Evolutionary conservation across 208 protist species (phyloP).

Genomic region (Porcisia hertigi): DNA sequence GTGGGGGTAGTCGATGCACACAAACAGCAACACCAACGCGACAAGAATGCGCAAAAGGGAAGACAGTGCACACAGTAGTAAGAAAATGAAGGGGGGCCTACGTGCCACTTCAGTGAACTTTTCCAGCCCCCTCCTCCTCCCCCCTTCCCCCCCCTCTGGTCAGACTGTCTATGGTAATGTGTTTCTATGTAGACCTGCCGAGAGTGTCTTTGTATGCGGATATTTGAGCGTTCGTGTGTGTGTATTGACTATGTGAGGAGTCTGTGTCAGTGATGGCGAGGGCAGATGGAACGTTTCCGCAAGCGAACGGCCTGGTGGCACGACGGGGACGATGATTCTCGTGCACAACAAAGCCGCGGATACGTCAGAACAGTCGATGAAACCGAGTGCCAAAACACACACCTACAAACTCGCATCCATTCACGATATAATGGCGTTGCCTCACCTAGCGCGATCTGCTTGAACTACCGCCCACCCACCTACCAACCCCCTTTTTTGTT

Average conservation of each 20-base stretch:
- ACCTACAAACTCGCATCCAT: no score
- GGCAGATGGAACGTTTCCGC: neutral
- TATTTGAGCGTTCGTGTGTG: constrained; percentile 3
- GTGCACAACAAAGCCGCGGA: neutral
- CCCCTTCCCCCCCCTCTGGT: neutral
- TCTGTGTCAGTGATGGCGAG: neutral
- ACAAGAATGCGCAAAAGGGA: no score
- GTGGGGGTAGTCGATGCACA: no score
- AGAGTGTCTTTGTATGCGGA: neutral
- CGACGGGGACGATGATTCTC: no score
- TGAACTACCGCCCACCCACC: no score
- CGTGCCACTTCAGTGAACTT: neutral
- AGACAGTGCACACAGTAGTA: no score
- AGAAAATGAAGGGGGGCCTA: no score
- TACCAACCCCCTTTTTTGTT: no score
- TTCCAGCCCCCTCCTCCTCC: neutral
- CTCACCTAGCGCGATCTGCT: no score
- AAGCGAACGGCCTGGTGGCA: no score
- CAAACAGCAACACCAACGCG: no score
- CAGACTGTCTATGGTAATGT: neutral
- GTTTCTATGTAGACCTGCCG: neutral
- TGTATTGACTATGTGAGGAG: neutral
- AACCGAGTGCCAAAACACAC: neutral
- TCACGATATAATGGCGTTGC: no score
- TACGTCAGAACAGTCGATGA: neutral